Percentiles rank a stretch among this genome's conserved stretches.
phyloP scores from a whole-genome alignment of 805 yeast species.

The Kregervanrija delftensis region DNA sequence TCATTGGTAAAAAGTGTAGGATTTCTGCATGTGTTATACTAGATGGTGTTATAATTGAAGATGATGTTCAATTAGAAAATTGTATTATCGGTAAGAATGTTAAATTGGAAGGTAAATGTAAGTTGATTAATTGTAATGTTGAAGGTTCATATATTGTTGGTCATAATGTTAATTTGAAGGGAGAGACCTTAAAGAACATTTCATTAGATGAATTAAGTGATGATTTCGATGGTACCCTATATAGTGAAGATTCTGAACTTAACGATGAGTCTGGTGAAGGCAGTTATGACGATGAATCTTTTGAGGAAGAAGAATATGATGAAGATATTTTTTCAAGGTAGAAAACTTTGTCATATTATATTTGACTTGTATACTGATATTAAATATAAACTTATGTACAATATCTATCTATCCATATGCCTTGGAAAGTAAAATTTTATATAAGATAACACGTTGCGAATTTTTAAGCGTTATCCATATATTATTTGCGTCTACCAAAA shows the following conservation, averaged over 20 bases:
- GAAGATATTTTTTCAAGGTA: slow-evolving; percentile 34
- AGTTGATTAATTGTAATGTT: slow-evolving; percentile 73
- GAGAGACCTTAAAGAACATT: slow-evolving; percentile 31
- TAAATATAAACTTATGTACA: background rate
- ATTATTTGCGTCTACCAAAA: too few relatives aligned
- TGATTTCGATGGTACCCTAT: slow-evolving; percentile 14
- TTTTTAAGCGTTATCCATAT: too few relatives aligned
- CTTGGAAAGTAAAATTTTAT: too few relatives aligned
- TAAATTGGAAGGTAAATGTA: slow-evolving; percentile 54
- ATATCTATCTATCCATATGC: too few relatives aligned
- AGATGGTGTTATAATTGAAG: slow-evolving; percentile 66
- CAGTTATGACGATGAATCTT: slow-evolving; percentile 52
- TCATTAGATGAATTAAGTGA: slow-evolving; percentile 27
- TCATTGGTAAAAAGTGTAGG: slow-evolving; percentile 79
- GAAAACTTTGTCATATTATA: background rate
- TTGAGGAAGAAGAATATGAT: slow-evolving; percentile 43
- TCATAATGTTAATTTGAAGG: slow-evolving; percentile 40
- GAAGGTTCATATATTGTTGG: slow-evolving; percentile 73
- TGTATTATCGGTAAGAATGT: slow-evolving; percentile 75
- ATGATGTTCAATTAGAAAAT: slow-evolving; percentile 75
- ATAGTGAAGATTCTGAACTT: slow-evolving; percentile 28
- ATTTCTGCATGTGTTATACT: slow-evolving; percentile 80
- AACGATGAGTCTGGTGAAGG: slow-evolving; percentile 30
- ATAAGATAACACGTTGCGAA: too few relatives aligned
- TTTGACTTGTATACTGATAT: background rate